These are phyloP conservation scores for Schizosaccharomyces octosporus DNA, from an alignment of 805 yeast species.

Conservation along the genomic window DNA sequence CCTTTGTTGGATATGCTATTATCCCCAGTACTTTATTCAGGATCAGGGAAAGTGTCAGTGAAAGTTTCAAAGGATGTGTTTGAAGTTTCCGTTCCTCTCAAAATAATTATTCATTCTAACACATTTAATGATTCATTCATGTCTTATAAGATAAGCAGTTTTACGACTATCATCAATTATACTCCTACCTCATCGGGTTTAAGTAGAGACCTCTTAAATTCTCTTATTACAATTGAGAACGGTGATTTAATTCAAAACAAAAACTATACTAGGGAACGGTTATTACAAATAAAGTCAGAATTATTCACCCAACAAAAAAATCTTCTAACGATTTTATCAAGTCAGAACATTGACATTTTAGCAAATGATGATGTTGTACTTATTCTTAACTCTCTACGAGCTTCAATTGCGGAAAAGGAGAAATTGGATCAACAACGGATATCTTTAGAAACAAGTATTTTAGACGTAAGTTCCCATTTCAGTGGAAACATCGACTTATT, in stretches of 20 bases:
- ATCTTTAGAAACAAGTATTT: no score
- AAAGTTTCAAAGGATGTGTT: slow-evolving; percentile 36
- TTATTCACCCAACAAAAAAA: no score
- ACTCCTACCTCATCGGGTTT: neutral
- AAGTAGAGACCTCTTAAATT: neutral
- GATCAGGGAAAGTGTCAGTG: slow-evolving; percentile 49
- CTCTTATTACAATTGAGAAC: neutral
- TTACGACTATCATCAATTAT: neutral
- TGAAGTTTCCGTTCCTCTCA: slow-evolving; percentile 43
- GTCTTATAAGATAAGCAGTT: slow-evolving; percentile 13
- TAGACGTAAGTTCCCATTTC: no score
- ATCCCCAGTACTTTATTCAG: slow-evolving; percentile 29
- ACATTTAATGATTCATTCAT: slow-evolving; percentile 24
- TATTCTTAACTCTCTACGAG: no score
- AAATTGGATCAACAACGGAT: no score
- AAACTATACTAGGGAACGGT: neutral
- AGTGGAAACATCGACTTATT: no score
- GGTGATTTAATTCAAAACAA: neutral
- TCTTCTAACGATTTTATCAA: no score
- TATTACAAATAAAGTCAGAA: no score
- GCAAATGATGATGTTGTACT: no score
- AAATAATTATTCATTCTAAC: slow-evolving; percentile 32
- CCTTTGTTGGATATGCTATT: slow-evolving; percentile 45
- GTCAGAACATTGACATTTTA: no score
- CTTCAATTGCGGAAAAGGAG: no score